Percentiles rank a stretch among this genome's conserved stretches.
Conservation (phyloP, 208 protist genomes). For the Acanthamoeba culbertsoni region DNA sequence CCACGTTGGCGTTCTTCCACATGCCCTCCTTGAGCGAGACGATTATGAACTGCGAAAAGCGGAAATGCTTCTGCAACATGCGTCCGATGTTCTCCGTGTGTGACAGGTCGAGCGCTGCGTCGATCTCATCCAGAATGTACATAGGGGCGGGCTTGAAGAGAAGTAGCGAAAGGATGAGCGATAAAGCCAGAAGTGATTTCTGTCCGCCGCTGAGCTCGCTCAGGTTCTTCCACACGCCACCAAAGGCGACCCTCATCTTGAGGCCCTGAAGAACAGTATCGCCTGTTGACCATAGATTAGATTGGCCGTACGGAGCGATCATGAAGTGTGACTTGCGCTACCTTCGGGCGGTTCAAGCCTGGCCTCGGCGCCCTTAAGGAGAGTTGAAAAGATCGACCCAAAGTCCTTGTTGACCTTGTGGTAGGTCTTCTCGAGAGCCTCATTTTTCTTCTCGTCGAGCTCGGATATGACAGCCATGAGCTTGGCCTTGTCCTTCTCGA, state of each 20-base stretch:
- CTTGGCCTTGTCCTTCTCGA: conserved; percentile 95
- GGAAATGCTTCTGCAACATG: conserved; percentile 97
- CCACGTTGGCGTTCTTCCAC: conserved; percentile 99
- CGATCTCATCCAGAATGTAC: conserved; percentile 99
- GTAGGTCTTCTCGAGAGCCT: conserved; percentile 94
- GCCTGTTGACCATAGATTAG: neutral
- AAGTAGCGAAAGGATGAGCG: conserved; percentile 98
- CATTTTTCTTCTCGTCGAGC: conserved; percentile 98
- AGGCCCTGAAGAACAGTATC: conserved; percentile 89
- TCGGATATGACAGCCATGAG: conserved; percentile 95
- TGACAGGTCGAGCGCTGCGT: conserved; percentile 98
- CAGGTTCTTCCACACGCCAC: conserved; percentile 95
- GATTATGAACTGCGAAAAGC: conserved; percentile 98
- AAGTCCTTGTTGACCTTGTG: conserved; percentile 93
- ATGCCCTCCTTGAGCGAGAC: conserved; percentile 99
- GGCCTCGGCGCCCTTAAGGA: conserved; percentile 93
- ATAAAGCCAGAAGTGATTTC: conserved; percentile 98
- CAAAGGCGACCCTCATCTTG: conserved; percentile 95
- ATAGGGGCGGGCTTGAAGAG: conserved; percentile 98
- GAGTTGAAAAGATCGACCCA: conserved; percentile 96
- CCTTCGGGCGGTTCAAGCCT: conserved; percentile 91
- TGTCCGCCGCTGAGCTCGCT: conserved; percentile 99
- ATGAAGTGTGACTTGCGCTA: neutral
- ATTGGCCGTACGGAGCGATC: neutral
- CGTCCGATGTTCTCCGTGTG: conserved; percentile 98